phyloP scores from a whole-genome alignment of 169 alveolate genomes.

The Plasmodium ovale region DNA sequence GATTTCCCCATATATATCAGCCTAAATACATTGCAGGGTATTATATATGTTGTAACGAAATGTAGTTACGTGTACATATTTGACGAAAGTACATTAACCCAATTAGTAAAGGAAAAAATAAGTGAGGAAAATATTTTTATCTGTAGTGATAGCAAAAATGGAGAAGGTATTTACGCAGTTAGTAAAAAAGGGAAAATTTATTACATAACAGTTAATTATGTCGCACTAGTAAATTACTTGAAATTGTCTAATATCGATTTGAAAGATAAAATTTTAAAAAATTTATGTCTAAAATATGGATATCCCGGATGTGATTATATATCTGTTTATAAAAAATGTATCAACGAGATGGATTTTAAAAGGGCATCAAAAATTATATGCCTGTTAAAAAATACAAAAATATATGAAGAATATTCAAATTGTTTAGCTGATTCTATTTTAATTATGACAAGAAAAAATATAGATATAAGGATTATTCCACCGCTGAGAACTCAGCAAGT shows the following conservation, averaged over 20 bases:
- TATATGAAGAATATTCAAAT: conserved; percentile 57
- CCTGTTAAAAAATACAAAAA: conserved; percentile 54
- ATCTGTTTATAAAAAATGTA: conserved; percentile 70
- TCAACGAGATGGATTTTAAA: conserved; percentile 74
- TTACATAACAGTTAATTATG: conserved; percentile 53
- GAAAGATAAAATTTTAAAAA: conserved; percentile 66
- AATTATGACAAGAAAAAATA: conserved; percentile 62
- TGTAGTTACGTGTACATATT: conserved; percentile 82
- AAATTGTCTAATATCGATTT: conserved; percentile 55
- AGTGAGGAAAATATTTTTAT: conserved; percentile 75
- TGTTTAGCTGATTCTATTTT: conserved; percentile 62
- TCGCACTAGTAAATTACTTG: conserved; percentile 27
- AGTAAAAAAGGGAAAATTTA: conserved; percentile 74
- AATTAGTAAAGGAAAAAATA: conserved; percentile 55
- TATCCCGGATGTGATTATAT: conserved; percentile 78
- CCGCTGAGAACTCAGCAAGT: conserved; percentile 76
- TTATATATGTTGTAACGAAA: conserved; percentile 86
- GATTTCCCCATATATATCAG: conserved; percentile 88
- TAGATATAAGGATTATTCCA: conserved; percentile 62
- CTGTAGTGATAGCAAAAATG: conserved; percentile 75
- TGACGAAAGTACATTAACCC: conserved; percentile 80
- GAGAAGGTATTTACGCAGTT: conserved; percentile 75
- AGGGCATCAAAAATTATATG: conserved; percentile 75
- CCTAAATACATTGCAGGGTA: conserved; percentile 87
- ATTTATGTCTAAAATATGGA: conserved; percentile 65